Evolutionary conservation across 129 eudicot species (phyloP).

Genomic region (Lonicera japonica): DNA sequence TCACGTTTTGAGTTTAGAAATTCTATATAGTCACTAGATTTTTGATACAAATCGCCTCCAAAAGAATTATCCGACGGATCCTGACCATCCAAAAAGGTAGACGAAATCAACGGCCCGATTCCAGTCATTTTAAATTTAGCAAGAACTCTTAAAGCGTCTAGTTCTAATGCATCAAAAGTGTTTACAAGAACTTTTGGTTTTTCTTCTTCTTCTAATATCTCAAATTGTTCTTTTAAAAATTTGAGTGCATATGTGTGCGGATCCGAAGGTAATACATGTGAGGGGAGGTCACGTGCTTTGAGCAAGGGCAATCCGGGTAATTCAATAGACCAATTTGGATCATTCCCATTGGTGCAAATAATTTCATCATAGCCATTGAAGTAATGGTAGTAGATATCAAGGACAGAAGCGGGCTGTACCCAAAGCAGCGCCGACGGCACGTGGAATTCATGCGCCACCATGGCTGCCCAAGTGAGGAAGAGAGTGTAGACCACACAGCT

Average conservation of each 20-base stretch:
- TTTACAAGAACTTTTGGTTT: constrained; percentile 19
- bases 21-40: background rate
- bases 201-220: background rate
- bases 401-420: constrained; percentile 15
- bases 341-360: background rate
- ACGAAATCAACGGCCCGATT: constrained; percentile 27
- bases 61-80: constrained; percentile 10
- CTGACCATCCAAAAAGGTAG: constrained; percentile 11
- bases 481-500: background rate
- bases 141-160: constrained; percentile 8
- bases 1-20: constrained; percentile 8
- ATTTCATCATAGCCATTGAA: constrained; percentile 1
- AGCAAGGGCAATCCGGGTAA: constrained; percentile 19
- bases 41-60: constrained; percentile 1
- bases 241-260: background rate
- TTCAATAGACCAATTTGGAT: background rate
- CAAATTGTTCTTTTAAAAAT: background rate
- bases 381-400: constrained; percentile 4
- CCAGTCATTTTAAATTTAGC: constrained; percentile 13
- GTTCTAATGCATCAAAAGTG: constrained; percentile 22
- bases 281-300: constrained; percentile 10
- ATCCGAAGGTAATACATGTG: background rate
- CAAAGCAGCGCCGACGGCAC: constrained; percentile 16
- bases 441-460: background rate
- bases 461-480: constrained; percentile 10